Evolutionary conservation across 2,329 filamentous ascomycete species (phyloP).

Genomic region (Pseudofabraea citricarpa): DNA sequence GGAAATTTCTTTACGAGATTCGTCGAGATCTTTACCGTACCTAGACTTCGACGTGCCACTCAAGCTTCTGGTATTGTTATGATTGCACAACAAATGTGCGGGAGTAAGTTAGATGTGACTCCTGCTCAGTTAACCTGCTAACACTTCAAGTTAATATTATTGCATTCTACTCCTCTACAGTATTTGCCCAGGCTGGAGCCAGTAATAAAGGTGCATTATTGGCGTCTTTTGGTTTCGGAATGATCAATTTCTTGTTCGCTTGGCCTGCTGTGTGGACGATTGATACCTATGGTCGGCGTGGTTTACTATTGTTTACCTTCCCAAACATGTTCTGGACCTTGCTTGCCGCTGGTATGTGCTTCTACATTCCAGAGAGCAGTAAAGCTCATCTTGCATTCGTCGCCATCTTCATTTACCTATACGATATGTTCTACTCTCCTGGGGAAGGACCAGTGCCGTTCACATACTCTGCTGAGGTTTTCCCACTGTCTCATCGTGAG

Average conservation of each 20-base stretch:
- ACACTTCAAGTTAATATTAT: constrained; percentile 52
- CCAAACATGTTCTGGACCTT: constrained; percentile 61
- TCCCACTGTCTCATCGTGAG: constrained; percentile 65
- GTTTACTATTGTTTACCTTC: constrained; percentile 58
- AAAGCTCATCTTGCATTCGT: constrained; percentile 35
- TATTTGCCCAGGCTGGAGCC: constrained; percentile 52
- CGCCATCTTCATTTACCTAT: constrained; percentile 52
- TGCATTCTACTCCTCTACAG: constrained; percentile 64
- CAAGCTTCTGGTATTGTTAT: constrained; percentile 76
- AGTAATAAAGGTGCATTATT: constrained; percentile 48
- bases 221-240: constrained; percentile 57
- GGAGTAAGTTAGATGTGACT: constrained; percentile 6
- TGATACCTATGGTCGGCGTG: constrained; percentile 56
- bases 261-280: constrained; percentile 53
- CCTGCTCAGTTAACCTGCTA: neutral
- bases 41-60: constrained; percentile 66
- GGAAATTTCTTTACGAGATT: constrained; percentile 59
- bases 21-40: constrained; percentile 62
- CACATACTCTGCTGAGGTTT: constrained; percentile 65
- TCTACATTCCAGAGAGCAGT: constrained; percentile 36
- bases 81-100: constrained; percentile 37
- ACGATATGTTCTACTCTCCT: constrained; percentile 58
- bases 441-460: constrained; percentile 67
- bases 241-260: constrained; percentile 59
- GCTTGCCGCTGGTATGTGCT: constrained; percentile 52